Evolutionary conservation across 2,329 filamentous ascomycete genomes (phyloP), one percentile per base, ranked within the genome.

Genomic region (Aspergillus hortae): DNA sequence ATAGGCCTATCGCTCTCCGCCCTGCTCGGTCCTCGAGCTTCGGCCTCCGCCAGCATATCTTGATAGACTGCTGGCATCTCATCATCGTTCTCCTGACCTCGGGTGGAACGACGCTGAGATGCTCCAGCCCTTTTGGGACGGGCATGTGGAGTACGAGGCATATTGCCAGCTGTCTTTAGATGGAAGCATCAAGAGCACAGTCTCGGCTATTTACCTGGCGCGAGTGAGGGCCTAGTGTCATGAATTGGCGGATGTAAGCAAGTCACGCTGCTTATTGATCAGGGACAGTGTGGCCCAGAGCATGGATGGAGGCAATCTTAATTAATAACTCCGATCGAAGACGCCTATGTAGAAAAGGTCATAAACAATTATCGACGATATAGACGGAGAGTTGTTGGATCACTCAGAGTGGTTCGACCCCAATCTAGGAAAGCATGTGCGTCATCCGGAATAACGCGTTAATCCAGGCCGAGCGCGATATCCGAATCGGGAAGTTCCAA

Each of bases 21-120:
- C 21, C 59, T 56, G 12, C 48, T 58, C 4, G 64, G 56, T 32
- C 67, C 65, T 38, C 69, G 66, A 11, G 66, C 61, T 52, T 71
- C 67, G 17, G 67, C 69, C 54, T 75, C 72, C 3, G 68, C 68
- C 21, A 76, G 62, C 71, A 75, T 70, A 43, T 76, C 70, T 43
- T 60, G 63, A 51, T 75, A 76, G 3, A 74, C 65, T 47, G 68
- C 63, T 5, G 70, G 65, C 11, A 72, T 59, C 19, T 56, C 58
- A 48, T 70, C 56, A 49, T 68, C 48, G 36, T n/a, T 51, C 40
- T 33, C 52, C 44, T 44, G 49, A 32, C 49, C 49, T 43, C 49
- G 57, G 14, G 48, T 21, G 46, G 45, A 53, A 25, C 44, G 56
- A 17, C 49, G 25, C 11, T 51, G 56, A 40, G 56, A 32, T 19